A percentile compares a stretch with the other conserved stretches of the same genome.
These are phyloP conservation scores for Fomitiporia mediterranea DNA, from an alignment of 1,284 basidiomycete species.

Conservation along the genomic window DNA sequence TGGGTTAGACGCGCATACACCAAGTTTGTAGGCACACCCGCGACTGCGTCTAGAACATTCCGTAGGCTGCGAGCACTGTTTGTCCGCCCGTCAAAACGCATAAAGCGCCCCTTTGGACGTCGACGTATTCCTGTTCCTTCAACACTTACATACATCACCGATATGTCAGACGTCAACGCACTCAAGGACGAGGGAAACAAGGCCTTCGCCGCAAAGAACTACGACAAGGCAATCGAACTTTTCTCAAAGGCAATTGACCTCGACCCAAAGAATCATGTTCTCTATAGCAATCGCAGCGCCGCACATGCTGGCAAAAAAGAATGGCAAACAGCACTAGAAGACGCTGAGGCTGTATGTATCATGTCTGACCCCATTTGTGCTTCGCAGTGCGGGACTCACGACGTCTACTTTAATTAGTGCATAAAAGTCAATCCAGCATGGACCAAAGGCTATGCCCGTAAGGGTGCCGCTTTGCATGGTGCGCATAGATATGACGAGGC, in stretches of 20 bases:
- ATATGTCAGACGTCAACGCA: slow-evolving; percentile 31
- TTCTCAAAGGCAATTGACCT: slow-evolving; percentile 87
- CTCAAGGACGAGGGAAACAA: slow-evolving; percentile 96
- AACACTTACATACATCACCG: neutral
- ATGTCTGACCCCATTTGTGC: neutral
- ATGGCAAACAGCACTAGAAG: slow-evolving; percentile 75
- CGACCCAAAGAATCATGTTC: slow-evolving; percentile 81
- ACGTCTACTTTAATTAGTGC: slow-evolving; percentile 41
- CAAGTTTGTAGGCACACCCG: too few relatives aligned
- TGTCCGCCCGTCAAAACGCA: neutral
- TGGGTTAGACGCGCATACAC: too few relatives aligned
- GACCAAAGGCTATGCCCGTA: slow-evolving; percentile 89
- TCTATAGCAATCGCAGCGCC: slow-evolving; percentile 93
- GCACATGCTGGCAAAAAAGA: slow-evolving; percentile 81
- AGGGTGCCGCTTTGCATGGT: slow-evolving; percentile 94
- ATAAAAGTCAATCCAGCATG: slow-evolving; percentile 80
- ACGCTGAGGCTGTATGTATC: slow-evolving; percentile 80
- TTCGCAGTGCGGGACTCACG: slow-evolving; percentile 9
- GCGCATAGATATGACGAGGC: slow-evolving; percentile 77
- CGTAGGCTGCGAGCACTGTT: too few relatives aligned
- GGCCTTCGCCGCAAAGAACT: slow-evolving; percentile 91
- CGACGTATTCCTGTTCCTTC: neutral
- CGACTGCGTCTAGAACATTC: slow-evolving; percentile 6
- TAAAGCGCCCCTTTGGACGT: too few relatives aligned
- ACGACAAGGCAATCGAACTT: slow-evolving; percentile 80